These are phyloP conservation scores for Apiospora koreana DNA, from an alignment of 2,329 filamentous ascomycete species.

Conservation along the genomic window DNA sequence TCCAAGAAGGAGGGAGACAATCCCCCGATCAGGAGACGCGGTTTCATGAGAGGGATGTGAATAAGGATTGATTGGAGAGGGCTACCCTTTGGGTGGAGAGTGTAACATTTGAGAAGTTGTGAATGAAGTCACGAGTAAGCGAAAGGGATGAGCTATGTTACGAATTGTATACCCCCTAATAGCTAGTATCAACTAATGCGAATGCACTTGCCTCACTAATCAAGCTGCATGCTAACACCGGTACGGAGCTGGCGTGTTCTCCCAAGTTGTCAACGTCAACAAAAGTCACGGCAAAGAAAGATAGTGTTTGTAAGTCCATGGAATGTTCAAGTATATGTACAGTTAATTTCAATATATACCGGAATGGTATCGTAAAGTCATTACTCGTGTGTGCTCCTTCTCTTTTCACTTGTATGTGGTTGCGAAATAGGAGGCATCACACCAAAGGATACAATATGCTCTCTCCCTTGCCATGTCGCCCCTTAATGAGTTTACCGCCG, in stretches of 20 bases:
- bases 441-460: background rate
- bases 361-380: background rate
- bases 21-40: conserved; percentile 31
- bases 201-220: background rate
- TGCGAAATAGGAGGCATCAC: background rate
- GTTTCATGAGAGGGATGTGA: conserved; percentile 28
- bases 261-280: too few relatives aligned
- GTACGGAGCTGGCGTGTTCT: too few relatives aligned
- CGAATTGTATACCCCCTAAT: background rate
- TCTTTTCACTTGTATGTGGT: background rate
- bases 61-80: background rate
- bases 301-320: background rate
- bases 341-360: background rate
- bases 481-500: background rate
- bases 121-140: background rate
- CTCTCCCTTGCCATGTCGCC: background rate
- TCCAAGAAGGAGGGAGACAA: conserved; percentile 28
- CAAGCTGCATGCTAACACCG: too few relatives aligned
- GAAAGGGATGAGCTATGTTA: background rate
- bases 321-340: background rate
- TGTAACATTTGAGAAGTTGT: background rate
- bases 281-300: background rate
- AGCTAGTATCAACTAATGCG: background rate
- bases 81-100: background rate
- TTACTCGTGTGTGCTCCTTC: background rate